phyloP scores from a whole-genome alignment of 345 rosid species.

The Boechera retrofracta region DNA sequence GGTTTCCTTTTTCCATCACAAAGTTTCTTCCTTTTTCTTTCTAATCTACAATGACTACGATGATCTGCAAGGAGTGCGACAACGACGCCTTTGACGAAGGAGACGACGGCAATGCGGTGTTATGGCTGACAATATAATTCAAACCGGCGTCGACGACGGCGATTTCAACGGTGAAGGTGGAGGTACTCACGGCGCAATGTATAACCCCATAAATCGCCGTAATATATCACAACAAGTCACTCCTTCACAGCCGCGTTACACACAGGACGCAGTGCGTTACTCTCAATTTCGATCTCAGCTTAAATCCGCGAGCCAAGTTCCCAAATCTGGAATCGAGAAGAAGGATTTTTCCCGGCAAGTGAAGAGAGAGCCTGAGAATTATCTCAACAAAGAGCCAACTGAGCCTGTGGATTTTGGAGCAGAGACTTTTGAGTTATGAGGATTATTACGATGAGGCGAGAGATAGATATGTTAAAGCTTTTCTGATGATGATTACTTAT shows the following conservation, averaged over 20 bases:
- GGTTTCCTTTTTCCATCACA: neutral
- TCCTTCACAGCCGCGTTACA: slow-evolving; percentile 36
- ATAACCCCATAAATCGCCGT: slow-evolving; percentile 46
- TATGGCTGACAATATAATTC: slow-evolving; percentile 54
- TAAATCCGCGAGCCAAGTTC: neutral
- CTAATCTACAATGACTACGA: neutral
- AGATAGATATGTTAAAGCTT: slow-evolving; percentile 69
- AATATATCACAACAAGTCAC: slow-evolving; percentile 17
- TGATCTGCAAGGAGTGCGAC: slow-evolving; percentile 63
- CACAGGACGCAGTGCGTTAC: slow-evolving; percentile 37
- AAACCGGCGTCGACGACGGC: slow-evolving; percentile 66
- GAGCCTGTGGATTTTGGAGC: slow-evolving; percentile 63
- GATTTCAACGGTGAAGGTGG: slow-evolving; percentile 57
- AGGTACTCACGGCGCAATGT: slow-evolving; percentile 54
- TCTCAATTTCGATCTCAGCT: slow-evolving; percentile 54
- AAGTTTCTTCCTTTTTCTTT: slow-evolving; percentile 10
- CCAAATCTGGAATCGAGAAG: neutral
- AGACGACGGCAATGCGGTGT: slow-evolving; percentile 60
- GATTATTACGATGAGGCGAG: slow-evolving; percentile 69
- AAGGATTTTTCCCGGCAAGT: neutral
- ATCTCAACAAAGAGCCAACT: slow-evolving; percentile 42
- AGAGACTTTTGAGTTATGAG: slow-evolving; percentile 48
- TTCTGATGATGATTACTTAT: slow-evolving; percentile 68
- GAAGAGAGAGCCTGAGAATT: slow-evolving; percentile 37
- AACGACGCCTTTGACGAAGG: slow-evolving; percentile 51